Percentiles rank a stretch among this genome's conserved stretches.
Conservation (phyloP, 345 rosid species). For the Populus nigra region DNA sequence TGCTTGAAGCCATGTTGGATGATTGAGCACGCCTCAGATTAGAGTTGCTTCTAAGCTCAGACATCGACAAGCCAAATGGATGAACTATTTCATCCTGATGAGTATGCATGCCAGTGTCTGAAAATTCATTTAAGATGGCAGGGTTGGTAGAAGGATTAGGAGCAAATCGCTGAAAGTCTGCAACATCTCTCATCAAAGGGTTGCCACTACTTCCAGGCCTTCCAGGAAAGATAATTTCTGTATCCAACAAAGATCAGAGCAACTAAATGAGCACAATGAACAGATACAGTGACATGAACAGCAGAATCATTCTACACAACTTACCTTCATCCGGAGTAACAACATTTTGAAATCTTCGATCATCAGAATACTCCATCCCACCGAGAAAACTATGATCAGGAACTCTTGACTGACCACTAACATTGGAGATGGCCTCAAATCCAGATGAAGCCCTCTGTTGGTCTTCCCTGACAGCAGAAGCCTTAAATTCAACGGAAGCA, state of each 20-base stretch:
- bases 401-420: constrained; percentile 18
- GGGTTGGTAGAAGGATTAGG: constrained; percentile 28
- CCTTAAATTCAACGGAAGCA: constrained; percentile 14
- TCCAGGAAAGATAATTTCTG: constrained; percentile 55
- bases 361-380: constrained; percentile 21
- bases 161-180: constrained; percentile 29
- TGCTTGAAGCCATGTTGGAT: constrained; percentile 32
- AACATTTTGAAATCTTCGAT: constrained; percentile 28
- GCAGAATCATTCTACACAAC: constrained; percentile 12
- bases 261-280: constrained; percentile 14
- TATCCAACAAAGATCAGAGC: background rate
- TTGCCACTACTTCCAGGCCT: constrained; percentile 35
- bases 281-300: constrained; percentile 2
- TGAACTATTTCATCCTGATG: constrained; percentile 51
- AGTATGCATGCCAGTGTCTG: constrained; percentile 26
- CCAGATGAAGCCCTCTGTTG: constrained; percentile 24
- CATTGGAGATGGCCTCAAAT: constrained; percentile 17
- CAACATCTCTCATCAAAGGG: constrained; percentile 15
- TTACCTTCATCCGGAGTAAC: constrained; percentile 53
- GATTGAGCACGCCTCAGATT: constrained; percentile 30
- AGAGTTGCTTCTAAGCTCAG: constrained; percentile 49
- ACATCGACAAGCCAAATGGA: constrained; percentile 64
- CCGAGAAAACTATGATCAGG: constrained; percentile 14
- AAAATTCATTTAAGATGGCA: constrained; percentile 32
- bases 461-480: constrained; percentile 10